Conservation (phyloP, 2,329 filamentous ascomycete genomes). For the Apiospora kogelbergensis region DNA sequence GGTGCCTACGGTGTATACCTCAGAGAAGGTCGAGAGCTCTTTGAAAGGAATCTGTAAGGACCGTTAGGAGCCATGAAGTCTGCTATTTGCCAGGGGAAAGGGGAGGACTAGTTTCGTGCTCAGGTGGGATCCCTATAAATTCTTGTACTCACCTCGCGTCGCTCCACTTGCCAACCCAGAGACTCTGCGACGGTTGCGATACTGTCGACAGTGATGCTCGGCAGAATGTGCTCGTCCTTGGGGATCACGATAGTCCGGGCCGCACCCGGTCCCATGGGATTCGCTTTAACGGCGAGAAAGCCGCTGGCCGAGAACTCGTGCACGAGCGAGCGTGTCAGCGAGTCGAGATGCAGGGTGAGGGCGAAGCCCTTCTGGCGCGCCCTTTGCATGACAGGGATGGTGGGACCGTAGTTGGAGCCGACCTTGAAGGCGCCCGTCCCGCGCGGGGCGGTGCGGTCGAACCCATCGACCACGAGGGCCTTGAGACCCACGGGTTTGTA, state of each 20-base stretch:
- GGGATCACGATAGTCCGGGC: conserved; percentile 50
- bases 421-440: conserved; percentile 67
- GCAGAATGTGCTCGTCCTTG: conserved; percentile 64
- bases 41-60: background rate
- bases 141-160: conserved; percentile 41
- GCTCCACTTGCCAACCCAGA: conserved; percentile 61
- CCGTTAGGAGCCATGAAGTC: background rate
- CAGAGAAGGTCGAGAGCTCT: background rate
- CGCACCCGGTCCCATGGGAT: background rate
- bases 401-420: conserved; percentile 70
- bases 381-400: conserved; percentile 60
- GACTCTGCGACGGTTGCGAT: conserved; percentile 57
- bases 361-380: conserved; percentile 62
- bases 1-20: background rate
- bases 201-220: conserved; percentile 62
- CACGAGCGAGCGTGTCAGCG: conserved; percentile 60
- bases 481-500: conserved; percentile 64
- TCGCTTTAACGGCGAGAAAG: conserved; percentile 62
- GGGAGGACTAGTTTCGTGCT: no score
- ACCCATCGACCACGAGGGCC: conserved; percentile 66
- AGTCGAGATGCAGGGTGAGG: conserved; percentile 69
- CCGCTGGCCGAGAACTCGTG: conserved; percentile 70
- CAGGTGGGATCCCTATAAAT: background rate
- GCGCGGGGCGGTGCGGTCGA: conserved; percentile 66
- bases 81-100: background rate